Conservation (phyloP, 2,329 filamentous ascomycete genomes). For the Drechslera avenae region DNA sequence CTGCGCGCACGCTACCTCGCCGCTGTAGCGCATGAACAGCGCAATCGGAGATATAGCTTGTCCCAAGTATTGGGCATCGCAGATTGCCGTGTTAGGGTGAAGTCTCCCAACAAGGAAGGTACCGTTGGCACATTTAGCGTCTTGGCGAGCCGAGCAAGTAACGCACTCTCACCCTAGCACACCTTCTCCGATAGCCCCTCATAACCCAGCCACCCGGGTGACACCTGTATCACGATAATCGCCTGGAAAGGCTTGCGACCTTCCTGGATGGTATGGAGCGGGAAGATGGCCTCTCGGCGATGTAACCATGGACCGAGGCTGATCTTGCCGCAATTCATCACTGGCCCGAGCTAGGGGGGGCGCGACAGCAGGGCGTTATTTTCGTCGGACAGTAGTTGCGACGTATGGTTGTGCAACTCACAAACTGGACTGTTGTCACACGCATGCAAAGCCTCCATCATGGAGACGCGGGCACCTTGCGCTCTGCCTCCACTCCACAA, state of each 20-base stretch:
- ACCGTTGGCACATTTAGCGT: slow-evolving; percentile 22
- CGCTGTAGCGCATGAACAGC: slow-evolving; percentile 27
- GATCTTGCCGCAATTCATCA: slow-evolving; percentile 27
- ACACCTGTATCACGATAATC: slow-evolving; percentile 30
- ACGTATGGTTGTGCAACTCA: slow-evolving; percentile 12
- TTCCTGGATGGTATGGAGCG: slow-evolving; percentile 30
- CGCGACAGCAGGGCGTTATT: slow-evolving; percentile 10
- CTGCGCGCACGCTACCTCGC: slow-evolving; percentile 15
- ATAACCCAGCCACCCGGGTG: slow-evolving; percentile 21
- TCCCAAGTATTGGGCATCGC: slow-evolving; percentile 26
- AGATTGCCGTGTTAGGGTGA: slow-evolving; percentile 30
- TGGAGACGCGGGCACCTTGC: slow-evolving; percentile 6
- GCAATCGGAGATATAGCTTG: slow-evolving; percentile 33
- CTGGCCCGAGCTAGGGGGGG: slow-evolving; percentile 31
- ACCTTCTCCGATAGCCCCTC: slow-evolving; percentile 25
- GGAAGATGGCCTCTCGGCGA: slow-evolving; percentile 14
- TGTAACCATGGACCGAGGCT: slow-evolving; percentile 16
- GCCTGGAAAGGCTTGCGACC: slow-evolving; percentile 25
- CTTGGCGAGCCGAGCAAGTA: slow-evolving; percentile 32
- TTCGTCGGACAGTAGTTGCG: slow-evolving; percentile 9
- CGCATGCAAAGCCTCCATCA: slow-evolving; percentile 1
- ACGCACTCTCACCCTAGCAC: slow-evolving; percentile 20
- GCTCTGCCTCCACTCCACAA: slow-evolving; percentile 2
- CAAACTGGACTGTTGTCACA: slow-evolving; percentile 12
- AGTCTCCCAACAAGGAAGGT: slow-evolving; percentile 33